phyloP scores from a whole-genome alignment of 2,329 filamentous ascomycete species.

The Acephala macrosclerotiorum region DNA sequence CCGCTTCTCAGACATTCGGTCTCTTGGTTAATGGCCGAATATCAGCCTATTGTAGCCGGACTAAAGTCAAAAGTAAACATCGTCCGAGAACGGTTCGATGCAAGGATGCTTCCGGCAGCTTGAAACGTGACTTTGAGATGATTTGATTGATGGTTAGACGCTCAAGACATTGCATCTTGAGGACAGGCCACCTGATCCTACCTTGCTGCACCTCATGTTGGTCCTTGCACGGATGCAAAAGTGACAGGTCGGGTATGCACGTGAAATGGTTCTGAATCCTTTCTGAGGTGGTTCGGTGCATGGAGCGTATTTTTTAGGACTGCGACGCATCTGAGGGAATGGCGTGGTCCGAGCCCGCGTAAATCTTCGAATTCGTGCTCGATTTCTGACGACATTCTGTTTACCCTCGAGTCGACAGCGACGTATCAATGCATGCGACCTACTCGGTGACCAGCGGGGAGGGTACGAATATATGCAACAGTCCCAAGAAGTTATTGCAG shows the following conservation, averaged over 20 bases:
- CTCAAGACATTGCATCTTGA: background rate
- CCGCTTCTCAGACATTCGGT: conserved; percentile 1
- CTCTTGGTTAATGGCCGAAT: background rate
- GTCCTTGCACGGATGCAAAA: conserved; percentile 7
- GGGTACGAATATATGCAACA: conserved; percentile 23
- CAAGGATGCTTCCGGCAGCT: conserved; percentile 5
- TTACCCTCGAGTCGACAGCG: conserved; percentile 9
- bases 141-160: conserved; percentile 17
- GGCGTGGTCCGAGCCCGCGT: background rate
- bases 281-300: conserved; percentile 2
- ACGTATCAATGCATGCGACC: conserved; percentile 13
- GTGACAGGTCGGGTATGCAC: conserved; percentile 24
- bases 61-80: conserved; percentile 12
- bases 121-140: conserved; percentile 17
- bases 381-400: background rate
- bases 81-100: conserved; percentile 5
- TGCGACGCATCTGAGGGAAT: background rate
- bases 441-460: conserved; percentile 26
- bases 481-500: conserved; percentile 17
- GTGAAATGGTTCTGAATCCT: conserved; percentile 5
- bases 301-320: background rate
- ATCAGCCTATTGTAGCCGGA: background rate
- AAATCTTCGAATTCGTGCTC: background rate
- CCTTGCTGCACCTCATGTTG: background rate
- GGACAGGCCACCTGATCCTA: conserved; percentile 19